A percentile compares a stretch with the other conserved stretches of the same genome.
These are phyloP conservation scores for Camelina neglecta DNA, from an alignment of 345 rosid species.

Conservation along the genomic window DNA sequence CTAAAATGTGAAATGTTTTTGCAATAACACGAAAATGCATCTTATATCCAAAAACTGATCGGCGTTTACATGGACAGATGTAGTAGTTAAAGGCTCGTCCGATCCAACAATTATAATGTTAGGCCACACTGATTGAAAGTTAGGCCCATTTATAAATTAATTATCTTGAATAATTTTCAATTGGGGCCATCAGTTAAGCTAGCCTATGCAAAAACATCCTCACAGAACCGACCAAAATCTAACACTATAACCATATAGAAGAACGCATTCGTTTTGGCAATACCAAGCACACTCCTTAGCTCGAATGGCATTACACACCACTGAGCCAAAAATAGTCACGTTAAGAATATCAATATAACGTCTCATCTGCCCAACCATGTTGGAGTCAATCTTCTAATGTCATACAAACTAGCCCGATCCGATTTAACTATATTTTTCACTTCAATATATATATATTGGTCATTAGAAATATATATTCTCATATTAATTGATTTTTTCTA, in stretches of 20 bases:
- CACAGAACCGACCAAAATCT: too few species aligned
- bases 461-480: too few species aligned
- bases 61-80: not conserved
- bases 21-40: not conserved
- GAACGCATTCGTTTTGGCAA: too few species aligned
- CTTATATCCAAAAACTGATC: not conserved
- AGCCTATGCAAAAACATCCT: not conserved
- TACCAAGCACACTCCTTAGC: too few species aligned
- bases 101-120: not conserved
- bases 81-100: not conserved
- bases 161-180: too few species aligned
- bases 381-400: not conserved
- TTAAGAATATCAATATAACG: not conserved
- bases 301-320: too few species aligned
- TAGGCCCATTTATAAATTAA: not conserved
- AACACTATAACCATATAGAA: too few species aligned
- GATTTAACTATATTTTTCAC: too few species aligned
- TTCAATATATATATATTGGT: too few species aligned
- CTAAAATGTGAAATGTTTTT: not conserved
- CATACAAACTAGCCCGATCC: not conserved
- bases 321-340: too few species aligned
- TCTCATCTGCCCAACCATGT: not conserved
- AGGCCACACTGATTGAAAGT: conserved; percentile 1
- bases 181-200: not conserved
- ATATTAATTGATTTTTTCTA: too few species aligned